These are phyloP conservation scores for Coprinellus micaceus DNA, from an alignment of 768 basidiomycete species.

Conservation along the genomic window DNA sequence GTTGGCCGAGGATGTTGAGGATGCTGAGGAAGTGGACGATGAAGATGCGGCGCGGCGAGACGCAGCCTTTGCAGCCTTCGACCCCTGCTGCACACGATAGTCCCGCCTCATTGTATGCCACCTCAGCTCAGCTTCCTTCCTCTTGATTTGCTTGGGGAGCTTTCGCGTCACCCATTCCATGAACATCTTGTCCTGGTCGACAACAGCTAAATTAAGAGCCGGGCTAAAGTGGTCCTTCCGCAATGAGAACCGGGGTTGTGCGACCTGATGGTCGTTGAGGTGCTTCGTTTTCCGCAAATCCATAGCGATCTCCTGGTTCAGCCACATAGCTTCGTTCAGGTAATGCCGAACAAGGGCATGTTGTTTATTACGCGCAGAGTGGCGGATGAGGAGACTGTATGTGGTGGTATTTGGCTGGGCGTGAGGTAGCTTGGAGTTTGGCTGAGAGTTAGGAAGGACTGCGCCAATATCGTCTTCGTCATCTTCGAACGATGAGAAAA, in stretches of 20 bases:
- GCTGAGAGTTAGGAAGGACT: conserved; percentile 27
- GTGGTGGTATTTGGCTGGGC: conserved; percentile 65
- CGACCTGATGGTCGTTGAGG: conserved; percentile 9
- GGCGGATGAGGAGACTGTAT: conserved; percentile 57
- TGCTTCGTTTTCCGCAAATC: conserved; percentile 29
- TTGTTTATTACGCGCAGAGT: conserved; percentile 48
- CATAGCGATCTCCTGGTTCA: conserved; percentile 37
- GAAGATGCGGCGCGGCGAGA: neutral
- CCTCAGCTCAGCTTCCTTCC: conserved; percentile 45
- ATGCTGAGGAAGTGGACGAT: conserved; percentile 1
- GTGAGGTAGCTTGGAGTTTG: conserved; percentile 35
- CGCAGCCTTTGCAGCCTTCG: no score
- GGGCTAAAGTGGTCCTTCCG: no score
- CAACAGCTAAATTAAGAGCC: no score
- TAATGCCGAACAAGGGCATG: conserved; percentile 64
- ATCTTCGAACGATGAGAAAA: conserved; percentile 59
- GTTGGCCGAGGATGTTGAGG: conserved; percentile 1
- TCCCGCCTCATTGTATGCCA: conserved; percentile 37
- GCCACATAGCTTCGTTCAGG: conserved; percentile 46
- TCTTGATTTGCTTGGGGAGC: conserved; percentile 40
- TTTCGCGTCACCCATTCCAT: conserved; percentile 57
- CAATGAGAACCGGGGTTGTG: conserved; percentile 47
- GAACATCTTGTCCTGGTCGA: conserved; percentile 33
- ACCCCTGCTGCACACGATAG: conserved; percentile 2
- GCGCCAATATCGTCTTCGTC: conserved; percentile 63